A percentile compares a stretch with the other conserved stretches of the same genome.
phyloP scores from a whole-genome alignment of 805 yeast genomes.

The Wickerhamomyces chambardii region DNA sequence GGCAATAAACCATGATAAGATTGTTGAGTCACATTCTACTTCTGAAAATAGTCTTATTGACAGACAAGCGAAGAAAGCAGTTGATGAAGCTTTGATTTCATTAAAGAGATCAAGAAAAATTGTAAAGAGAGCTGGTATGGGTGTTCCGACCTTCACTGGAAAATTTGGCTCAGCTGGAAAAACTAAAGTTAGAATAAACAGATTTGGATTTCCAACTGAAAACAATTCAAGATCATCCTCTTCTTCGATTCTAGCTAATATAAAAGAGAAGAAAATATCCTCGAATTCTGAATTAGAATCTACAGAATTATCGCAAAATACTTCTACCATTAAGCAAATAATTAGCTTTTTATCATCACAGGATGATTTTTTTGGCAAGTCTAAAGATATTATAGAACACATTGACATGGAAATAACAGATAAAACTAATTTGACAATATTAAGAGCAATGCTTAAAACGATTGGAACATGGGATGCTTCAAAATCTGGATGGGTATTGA shows the following conservation, averaged over 20 bases:
- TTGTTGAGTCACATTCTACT: constrained; percentile 41
- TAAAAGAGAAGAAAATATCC: constrained; percentile 33
- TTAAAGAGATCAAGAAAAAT: constrained; percentile 43
- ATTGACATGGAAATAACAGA: constrained; percentile 29
- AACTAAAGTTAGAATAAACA: constrained; percentile 17
- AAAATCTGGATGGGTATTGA: constrained; percentile 56
- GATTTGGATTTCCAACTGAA: neutral
- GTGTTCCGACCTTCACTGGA: constrained; percentile 97
- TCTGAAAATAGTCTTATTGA: constrained; percentile 33
- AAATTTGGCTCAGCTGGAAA: constrained; percentile 80
- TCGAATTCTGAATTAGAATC: no score
- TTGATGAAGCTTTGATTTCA: constrained; percentile 43
- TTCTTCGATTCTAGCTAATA: constrained; percentile 35
- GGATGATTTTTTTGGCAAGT: constrained; percentile 32
- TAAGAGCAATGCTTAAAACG: constrained; percentile 60
- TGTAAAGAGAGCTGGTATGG: constrained; percentile 38
- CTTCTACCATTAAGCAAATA: no score
- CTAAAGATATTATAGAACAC: constrained; percentile 36
- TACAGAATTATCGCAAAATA: no score
- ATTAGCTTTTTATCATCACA: constrained; percentile 26
- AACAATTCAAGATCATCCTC: constrained; percentile 26
- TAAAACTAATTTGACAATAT: constrained; percentile 46
- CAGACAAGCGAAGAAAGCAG: constrained; percentile 50
- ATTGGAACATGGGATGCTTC: constrained; percentile 61
- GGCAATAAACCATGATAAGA: constrained; percentile 70